Evolutionary conservation across 306 rosid genomes (phyloP), one percentile per base, ranked within the genome.

Genomic region (Adenanthera pavonina): DNA sequence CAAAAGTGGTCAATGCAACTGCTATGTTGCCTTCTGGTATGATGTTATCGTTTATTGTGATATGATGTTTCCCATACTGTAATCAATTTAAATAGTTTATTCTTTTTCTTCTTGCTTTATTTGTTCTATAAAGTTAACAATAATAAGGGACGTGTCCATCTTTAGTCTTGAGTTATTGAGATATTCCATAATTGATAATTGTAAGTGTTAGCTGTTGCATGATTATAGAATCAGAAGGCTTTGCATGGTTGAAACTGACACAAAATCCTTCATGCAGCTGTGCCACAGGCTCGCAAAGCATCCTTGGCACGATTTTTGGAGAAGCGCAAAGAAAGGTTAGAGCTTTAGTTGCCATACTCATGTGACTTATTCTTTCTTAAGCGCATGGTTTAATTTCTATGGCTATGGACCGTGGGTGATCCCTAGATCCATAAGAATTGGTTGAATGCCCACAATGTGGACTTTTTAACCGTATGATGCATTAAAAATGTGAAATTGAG

Each of bases 241-340:
- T 66, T 10, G 5, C 44, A 20, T 12, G 7, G 33, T n/a, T 6
- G 67, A 64, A 62, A 30, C 59, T 80, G 38, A 72, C 48, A 49
- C 20, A 47, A 48, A 47, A 80, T 77, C 40, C 80, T 77, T 61
- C 25, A 56, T 81, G 76, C 86, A 89, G 91, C 97, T 40, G 93
- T 92, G 67, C 97, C 98, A 75, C 98, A 94, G 89, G 92, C 97
- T 11, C 91, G 97, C 1, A 92, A 94, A 88, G 97, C 97, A 83
- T 92, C 98, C 59, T 86, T 94, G 92, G 94, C 94, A 76, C 87
- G 98, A 8, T 94, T 92, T 83, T 85, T 94, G 66, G 94, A 91
- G 87, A 94, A 94, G 89, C 97, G 98, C 86, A 92, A 90, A 90
- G 98, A 94, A 78, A 90, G 98, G 98, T 92, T 80, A 88, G 74